Base-by-base conservation (phyloP, 306 rosid species). In the Oxytropis ochrocephala region DNA sequence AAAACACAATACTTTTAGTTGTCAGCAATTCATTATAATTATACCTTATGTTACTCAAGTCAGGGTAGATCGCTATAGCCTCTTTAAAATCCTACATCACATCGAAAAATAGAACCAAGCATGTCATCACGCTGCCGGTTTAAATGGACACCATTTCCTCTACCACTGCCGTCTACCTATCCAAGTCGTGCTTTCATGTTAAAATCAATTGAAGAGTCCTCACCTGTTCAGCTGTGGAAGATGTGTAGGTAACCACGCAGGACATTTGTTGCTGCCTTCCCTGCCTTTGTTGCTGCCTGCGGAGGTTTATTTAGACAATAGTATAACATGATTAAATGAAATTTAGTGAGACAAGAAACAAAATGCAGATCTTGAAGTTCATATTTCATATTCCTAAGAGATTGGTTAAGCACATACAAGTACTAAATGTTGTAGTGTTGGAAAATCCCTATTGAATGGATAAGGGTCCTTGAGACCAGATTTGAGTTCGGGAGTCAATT, bases 211-310 rank as follows among this genome's bases (percentile, higher is more conserved):
- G 0, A 63, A 77, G 41, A 29, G 44, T 67, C 60, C 73, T 78
- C 35, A 82, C 98, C 96, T 90, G 98, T 0, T 82, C 75, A 12
- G 90, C 94, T n/a, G 97, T 94, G 75, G 97, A 94, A 74, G 96
- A 70, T 18, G 98, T 90, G 78, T 87, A 94, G 70, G 83, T 85
- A 64, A 90, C 76, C 60, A 94, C 83, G 17, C 98, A 94, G 41
- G 97, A 59, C 98, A 94, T 94, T n/a, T n/a, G n/a, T n/a, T n/a
- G n/a, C n/a, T n/a, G n/a, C n/a, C n/a, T n/a, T n/a, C 50, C 97
- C 98, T 18, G 98, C 98, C 64, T 79, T 63, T 77, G 91, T 82
- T 69, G 98, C 97, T 42, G 97, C 98, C 98, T 90, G 73, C 33
- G 47, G 67, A 52, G 53, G 64, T 67, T 39, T 55, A 60, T n/a